Evolutionary conservation across 345 rosid genomes (phyloP).

Genomic region (Euclidium syriacum): DNA sequence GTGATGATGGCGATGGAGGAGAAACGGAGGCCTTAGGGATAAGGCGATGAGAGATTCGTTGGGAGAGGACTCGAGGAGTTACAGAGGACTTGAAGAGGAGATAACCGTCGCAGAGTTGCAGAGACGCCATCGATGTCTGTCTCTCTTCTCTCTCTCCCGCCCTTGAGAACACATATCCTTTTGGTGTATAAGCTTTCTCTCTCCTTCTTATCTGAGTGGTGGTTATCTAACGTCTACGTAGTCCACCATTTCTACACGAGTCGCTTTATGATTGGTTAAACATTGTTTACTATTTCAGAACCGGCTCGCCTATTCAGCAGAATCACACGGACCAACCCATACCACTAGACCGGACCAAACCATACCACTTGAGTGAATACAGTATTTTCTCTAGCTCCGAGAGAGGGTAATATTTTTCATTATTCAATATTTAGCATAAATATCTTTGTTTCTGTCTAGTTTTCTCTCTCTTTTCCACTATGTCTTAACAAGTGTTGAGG

Average conservation of each 20-base stretch:
- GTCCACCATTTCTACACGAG: slow-evolving; percentile 1
- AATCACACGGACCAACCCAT: no score
- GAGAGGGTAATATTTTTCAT: no score
- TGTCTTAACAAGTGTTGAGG: no score
- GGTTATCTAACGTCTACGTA: slow-evolving; percentile 31
- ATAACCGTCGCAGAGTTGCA: slow-evolving; percentile 34
- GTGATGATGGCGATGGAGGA: slow-evolving; percentile 14
- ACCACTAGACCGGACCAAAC: no score
- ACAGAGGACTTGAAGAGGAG: slow-evolving; percentile 33
- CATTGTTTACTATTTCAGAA: background rate
- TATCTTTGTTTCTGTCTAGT: no score
- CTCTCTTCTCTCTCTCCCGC: slow-evolving; percentile 14
- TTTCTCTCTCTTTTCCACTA: no score
- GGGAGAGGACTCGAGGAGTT: slow-evolving; percentile 28
- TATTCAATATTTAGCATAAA: no score
- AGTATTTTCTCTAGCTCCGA: no score
- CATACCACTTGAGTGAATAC: no score
- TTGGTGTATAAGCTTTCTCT: background rate
- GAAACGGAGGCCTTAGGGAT: slow-evolving; percentile 35
- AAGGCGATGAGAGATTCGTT: slow-evolving; percentile 29
- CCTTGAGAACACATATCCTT: slow-evolving; percentile 9
- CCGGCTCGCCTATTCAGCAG: no score
- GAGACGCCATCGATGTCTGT: slow-evolving; percentile 37
- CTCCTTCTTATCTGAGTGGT: slow-evolving; percentile 29
- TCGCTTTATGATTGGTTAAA: background rate